Base-by-base conservation (phyloP, 805 yeast genomes). In the Ogataea pignaliae region DNA sequence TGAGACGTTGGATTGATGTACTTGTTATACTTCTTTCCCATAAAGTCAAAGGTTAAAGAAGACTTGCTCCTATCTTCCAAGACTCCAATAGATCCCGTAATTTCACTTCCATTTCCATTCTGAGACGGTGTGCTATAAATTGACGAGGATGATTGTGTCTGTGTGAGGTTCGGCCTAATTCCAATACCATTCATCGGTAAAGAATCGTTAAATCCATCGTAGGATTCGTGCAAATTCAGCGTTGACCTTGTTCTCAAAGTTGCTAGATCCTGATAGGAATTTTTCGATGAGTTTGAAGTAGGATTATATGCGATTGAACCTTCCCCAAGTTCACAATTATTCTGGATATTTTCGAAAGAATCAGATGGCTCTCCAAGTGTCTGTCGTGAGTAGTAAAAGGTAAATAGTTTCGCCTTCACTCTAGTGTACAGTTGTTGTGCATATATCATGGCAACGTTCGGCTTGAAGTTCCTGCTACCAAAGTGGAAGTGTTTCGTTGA, bases 241-340 rank as follows among this genome's bases (percentile, higher is more conserved):
- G 64, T 60, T 7, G 66, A 60, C 36, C 68, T 48, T 4, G 67
- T 64, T 32, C 68, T 46, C 16, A 63, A 43, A 3, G 53, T 56
- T 14, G 37, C 36, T 11, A 35, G 26, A 35, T 45, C 36, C 10
- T 29, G 16, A 29, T 38, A 31, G 3, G 33, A 30, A 10, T 30
- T 16, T 16, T 35, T 28, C 1, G 18, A 31, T 15, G 38, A 17
- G 41, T 13, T 14, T 37, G 26, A 4, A 40, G 39, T 2, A 11
- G 50, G 40, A 10, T 46, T 29, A n/a, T 47, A 37, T 4, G 45
- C 36, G 18, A 38, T 26, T 15, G 49, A 39, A 13, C 58, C 59
- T 39, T 50, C 57, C 37, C 53, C 60, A 17, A 57, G 31, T 2
- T 43, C 40, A 7, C 43, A 40, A 17, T 47, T 37, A 3, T 39